Conservation (phyloP, 2,329 filamentous ascomycete species). For the Diaporthe citri region DNA sequence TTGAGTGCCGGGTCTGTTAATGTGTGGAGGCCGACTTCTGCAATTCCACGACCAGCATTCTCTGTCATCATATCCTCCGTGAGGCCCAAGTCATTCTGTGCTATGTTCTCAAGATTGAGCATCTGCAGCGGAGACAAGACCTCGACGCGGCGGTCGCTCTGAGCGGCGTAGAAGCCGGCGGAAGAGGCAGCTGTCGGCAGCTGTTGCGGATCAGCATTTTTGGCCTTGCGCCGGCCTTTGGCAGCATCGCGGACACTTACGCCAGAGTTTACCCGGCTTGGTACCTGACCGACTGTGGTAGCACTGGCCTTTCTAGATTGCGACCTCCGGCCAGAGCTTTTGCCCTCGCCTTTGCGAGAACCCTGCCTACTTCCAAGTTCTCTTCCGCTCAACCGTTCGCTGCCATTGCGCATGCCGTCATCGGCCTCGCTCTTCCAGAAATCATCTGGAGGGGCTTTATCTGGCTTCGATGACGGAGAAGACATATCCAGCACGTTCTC, state of each 20-base stretch:
- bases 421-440: constrained; percentile 83
- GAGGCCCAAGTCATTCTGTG: constrained; percentile 86
- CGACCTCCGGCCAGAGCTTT: constrained; percentile 62
- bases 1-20: constrained; percentile 73
- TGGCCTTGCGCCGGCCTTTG: constrained; percentile 45
- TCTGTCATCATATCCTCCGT: constrained; percentile 93
- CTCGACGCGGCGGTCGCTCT: constrained; percentile 70
- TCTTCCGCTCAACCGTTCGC: constrained; percentile 61
- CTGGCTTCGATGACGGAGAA: constrained; percentile 50
- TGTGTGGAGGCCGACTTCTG: constrained; percentile 81
- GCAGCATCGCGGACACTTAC: constrained; percentile 49
- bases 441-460: constrained; percentile 55
- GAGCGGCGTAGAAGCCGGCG: constrained; percentile 65
- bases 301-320: constrained; percentile 70
- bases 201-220: constrained; percentile 53
- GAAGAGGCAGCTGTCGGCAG: constrained; percentile 48
- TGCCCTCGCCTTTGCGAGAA: constrained; percentile 65
- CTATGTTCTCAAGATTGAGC: constrained; percentile 92
- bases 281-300: constrained; percentile 54
- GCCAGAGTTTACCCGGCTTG: constrained; percentile 63
- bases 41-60: constrained; percentile 89
- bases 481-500: constrained; percentile 88
- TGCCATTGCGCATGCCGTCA: constrained; percentile 63
- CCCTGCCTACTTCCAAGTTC: constrained; percentile 65
- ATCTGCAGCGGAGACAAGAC: constrained; percentile 83